phyloP scores from a whole-genome alignment of 768 basidiomycete genomes.

The Kwoniella bestiolae region DNA sequence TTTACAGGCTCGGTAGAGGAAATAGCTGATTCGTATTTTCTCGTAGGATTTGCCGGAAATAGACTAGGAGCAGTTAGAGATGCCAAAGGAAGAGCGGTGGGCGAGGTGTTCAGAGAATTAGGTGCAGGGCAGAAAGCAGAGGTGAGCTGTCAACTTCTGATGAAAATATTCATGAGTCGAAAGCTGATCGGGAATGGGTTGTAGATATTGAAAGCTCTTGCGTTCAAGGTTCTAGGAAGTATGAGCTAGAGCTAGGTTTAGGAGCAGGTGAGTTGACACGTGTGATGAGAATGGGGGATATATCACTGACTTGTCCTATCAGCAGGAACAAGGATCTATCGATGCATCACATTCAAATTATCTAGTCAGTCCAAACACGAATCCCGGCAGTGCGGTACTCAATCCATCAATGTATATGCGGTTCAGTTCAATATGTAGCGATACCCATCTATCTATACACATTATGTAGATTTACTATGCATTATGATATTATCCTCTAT shows the following conservation, averaged over 20 bases:
- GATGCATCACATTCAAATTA: no score
- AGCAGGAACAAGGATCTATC: no score
- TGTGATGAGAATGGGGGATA: no score
- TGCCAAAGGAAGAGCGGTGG: conserved; percentile 90
- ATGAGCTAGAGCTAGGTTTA: conserved; percentile 18
- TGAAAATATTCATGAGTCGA: background rate
- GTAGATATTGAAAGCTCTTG: conserved; percentile 78
- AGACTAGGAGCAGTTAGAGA: conserved; percentile 88
- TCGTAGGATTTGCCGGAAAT: conserved; percentile 73
- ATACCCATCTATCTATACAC: background rate
- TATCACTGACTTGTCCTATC: no score
- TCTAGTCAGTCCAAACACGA: background rate
- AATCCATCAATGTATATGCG: no score
- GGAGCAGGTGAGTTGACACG: background rate
- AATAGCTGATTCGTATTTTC: conserved; percentile 14
- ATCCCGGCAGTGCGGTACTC: no score
- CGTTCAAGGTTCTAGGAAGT: conserved; percentile 79
- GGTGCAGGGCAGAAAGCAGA: conserved; percentile 82
- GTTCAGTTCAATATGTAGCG: background rate
- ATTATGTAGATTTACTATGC: conserved; percentile 5
- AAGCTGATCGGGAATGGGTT: conserved; percentile 19
- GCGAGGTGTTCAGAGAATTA: conserved; percentile 79
- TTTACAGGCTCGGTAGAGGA: background rate
- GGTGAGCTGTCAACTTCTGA: conserved; percentile 60
- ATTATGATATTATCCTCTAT: background rate